Evolutionary conservation across 2,329 filamentous ascomycete genomes (phyloP), one percentile per base, ranked within the genome.

Genomic region (Teratosphaeria nubilosa): DNA sequence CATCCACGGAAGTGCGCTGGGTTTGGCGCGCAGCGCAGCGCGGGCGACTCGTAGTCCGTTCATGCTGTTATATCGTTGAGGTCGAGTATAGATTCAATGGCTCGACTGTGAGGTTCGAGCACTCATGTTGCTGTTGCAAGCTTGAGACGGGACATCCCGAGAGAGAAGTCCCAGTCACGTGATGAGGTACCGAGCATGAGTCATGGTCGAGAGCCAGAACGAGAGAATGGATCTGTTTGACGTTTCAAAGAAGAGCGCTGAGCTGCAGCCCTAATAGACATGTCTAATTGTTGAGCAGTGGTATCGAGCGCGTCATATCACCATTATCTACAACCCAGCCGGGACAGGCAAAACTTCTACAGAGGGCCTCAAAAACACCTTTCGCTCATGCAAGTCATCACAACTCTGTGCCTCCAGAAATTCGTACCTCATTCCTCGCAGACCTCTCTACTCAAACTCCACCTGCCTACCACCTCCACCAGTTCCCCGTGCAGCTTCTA

Each of bases 1-100:
- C 76, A 91, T 88, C 68, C 85, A 81, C 76, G 86, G 83, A 77
- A 92, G 80, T 75, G 86, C 83, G 72, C 87, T 80, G 73, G 91
- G 87, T 72, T 87, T 87, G 73, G 85, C 89, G 79, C 90, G 84
- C 76, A 96, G 82, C 80, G 90, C 92, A 77, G 86, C 84, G 78
- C 92, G 88, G 81, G 91, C 89, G 78, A 96, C 82, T 78, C 91
- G 90, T 79, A 96, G 80, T 77, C 90, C 88, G 85, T 91, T 96
- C 92, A 97, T 97, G 79, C 77, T 84, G 61, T 45, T 16, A 3
- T 13, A 22, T 41, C 13, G 11, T 22, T 24, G 10, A 20, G 30
- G 27, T 27, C 20, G 30, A 22, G 13, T 24, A 25, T 20, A 30
- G 31, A 13, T 45, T 27, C 45, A 41, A 48, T 22, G 55, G 53